phyloP scores from a whole-genome alignment of 164 flowering plant species.

The Stephania japonica region DNA sequence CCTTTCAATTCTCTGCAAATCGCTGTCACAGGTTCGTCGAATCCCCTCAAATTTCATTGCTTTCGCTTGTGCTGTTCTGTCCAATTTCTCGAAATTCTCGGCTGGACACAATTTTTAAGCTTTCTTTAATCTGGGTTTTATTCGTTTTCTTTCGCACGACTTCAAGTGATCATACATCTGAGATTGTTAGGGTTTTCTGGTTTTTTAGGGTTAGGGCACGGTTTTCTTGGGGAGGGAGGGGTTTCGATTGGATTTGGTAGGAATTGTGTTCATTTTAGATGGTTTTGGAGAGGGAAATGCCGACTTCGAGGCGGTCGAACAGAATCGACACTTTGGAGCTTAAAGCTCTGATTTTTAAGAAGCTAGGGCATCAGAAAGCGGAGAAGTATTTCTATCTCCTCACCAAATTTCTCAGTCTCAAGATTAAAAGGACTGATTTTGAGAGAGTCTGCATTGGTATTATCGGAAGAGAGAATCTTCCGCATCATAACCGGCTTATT shows the following conservation, averaged over 20 bases:
- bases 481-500: conserved; percentile 65
- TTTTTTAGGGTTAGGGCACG: neutral
- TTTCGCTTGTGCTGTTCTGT: neutral
- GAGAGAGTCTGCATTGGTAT: conserved; percentile 42
- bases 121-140: conserved; percentile 15
- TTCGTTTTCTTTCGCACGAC: conserved; percentile 6
- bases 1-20: too few species aligned
- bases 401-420: conserved; percentile 34
- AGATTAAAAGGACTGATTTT: conserved; percentile 55
- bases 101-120: conserved; percentile 1
- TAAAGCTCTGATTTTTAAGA: conserved; percentile 43
- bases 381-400: conserved; percentile 61
- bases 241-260: neutral
- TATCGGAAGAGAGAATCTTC: conserved; percentile 66
- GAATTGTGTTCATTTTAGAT: conserved; percentile 5
- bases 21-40: too few species aligned
- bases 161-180: neutral
- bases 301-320: conserved; percentile 26
- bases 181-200: neutral
- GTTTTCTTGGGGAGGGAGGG: neutral
- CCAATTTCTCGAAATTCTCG: neutral
- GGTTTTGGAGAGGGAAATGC: conserved; percentile 31
- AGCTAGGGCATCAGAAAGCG: conserved; percentile 57
- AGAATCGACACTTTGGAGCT: conserved; percentile 59
- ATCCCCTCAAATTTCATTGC: too few species aligned